Percentiles rank a stretch among this genome's conserved stretches.
Conservation (phyloP, 208 protist species). For the Leishmania tarentolae region DNA sequence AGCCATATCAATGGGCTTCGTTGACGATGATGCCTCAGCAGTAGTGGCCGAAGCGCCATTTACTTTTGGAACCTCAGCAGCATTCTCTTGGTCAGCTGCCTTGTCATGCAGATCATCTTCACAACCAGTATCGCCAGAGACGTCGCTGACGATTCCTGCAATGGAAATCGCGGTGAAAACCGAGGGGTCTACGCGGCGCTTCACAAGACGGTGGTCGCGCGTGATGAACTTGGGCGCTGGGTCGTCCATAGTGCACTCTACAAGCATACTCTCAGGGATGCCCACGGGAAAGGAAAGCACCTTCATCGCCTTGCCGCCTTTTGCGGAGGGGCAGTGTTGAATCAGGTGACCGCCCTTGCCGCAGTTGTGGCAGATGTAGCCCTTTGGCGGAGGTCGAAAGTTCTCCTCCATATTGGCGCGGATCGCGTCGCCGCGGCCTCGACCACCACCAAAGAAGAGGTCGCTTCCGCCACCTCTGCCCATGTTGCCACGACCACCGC, state of each 20-base stretch:
- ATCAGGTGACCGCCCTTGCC: conserved; percentile 86
- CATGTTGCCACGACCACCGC: conserved; percentile 6
- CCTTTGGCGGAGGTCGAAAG: conserved; percentile 69
- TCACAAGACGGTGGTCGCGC: conserved; percentile 75
- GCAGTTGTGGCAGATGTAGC: conserved; percentile 91
- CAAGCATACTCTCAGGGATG: conserved; percentile 88
- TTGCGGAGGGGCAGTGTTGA: conserved; percentile 78
- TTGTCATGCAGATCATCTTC: background rate
- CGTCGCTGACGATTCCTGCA: background rate
- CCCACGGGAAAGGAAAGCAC: conserved; percentile 77
- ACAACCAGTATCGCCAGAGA: background rate
- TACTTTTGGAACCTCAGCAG: background rate
- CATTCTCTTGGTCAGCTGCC: background rate
- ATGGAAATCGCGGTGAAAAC: conserved; percentile 55
- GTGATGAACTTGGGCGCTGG: conserved; percentile 90
- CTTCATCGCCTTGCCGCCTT: conserved; percentile 54
- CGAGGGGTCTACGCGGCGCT: conserved; percentile 65
- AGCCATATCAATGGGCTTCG: background rate
- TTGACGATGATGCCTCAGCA: background rate
- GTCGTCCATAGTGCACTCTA: conserved; percentile 88
- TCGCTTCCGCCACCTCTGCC: conserved; percentile 6
- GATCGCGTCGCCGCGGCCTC: conserved; percentile 24
- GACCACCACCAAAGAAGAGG: conserved; percentile 15
- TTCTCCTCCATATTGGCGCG: conserved; percentile 46
- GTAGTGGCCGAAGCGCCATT: background rate